Conservation (phyloP, 2,329 filamentous ascomycete species). For the Colletotrichum tamarilloi region DNA sequence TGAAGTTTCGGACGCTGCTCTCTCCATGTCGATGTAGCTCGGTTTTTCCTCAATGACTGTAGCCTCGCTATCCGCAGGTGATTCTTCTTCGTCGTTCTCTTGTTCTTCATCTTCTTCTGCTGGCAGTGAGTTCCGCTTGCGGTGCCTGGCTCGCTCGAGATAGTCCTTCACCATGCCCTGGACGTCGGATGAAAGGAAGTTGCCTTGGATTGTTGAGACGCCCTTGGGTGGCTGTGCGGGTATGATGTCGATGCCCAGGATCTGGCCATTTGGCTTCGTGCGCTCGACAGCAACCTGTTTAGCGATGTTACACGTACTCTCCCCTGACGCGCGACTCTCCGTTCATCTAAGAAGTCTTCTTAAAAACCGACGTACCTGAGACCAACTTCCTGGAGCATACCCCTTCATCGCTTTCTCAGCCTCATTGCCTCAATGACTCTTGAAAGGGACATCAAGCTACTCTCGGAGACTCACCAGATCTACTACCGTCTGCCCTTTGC, state of each 20-base stretch:
- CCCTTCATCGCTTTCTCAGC: slow-evolving; percentile 59
- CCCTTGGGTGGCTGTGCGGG: slow-evolving; percentile 91
- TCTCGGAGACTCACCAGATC: slow-evolving; percentile 73
- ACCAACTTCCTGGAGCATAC: slow-evolving; percentile 82
- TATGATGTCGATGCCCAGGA: slow-evolving; percentile 94
- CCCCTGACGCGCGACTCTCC: neutral
- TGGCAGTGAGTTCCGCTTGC: slow-evolving; percentile 41
- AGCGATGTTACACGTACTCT: slow-evolving; percentile 11
- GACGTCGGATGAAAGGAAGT: slow-evolving; percentile 84
- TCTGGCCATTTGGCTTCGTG: slow-evolving; percentile 79
- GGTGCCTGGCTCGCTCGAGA: slow-evolving; percentile 69
- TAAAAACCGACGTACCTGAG: slow-evolving; percentile 63
- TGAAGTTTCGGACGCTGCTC: slow-evolving; percentile 43
- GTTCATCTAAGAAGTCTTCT: neutral
- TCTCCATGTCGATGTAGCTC: slow-evolving; percentile 76
- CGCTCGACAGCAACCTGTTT: slow-evolving; percentile 81
- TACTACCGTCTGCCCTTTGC: slow-evolving; percentile 83
- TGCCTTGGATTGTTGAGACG: slow-evolving; percentile 94
- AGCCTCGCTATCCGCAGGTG: slow-evolving; percentile 38
- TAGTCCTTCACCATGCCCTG: slow-evolving; percentile 82
- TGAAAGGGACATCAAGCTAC: neutral
- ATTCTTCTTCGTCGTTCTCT: slow-evolving; percentile 19
- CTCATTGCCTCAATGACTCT: neutral
- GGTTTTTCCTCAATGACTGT: slow-evolving; percentile 51
- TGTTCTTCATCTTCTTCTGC: slow-evolving; percentile 14